These are phyloP conservation scores for Penicillium goetzii DNA, from an alignment of 495 filamentous ascomycete species.

Conservation along the genomic window DNA sequence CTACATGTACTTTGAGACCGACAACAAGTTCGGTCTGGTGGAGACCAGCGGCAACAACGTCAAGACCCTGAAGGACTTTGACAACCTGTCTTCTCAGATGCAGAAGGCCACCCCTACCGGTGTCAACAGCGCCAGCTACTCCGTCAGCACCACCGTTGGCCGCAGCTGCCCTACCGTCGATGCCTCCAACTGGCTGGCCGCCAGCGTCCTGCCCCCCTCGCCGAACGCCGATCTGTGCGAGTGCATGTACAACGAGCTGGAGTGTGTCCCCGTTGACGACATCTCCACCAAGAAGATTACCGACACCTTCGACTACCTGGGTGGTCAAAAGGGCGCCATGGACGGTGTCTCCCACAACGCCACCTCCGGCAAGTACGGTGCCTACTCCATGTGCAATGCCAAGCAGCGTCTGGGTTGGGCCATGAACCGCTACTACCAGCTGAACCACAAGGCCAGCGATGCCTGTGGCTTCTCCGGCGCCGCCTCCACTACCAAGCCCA, in stretches of 20 bases:
- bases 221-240: slow-evolving; percentile 77
- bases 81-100: slow-evolving; percentile 71
- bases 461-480: slow-evolving; percentile 67
- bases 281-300: slow-evolving; percentile 60
- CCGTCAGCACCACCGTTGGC: slow-evolving; percentile 67
- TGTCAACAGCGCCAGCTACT: slow-evolving; percentile 67
- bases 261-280: slow-evolving; percentile 65
- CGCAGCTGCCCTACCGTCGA: slow-evolving; percentile 71
- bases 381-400: slow-evolving; percentile 84
- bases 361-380: slow-evolving; percentile 75
- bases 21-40: slow-evolving; percentile 89
- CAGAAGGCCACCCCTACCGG: slow-evolving; percentile 66
- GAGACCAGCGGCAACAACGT: slow-evolving; percentile 58
- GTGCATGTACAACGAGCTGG: slow-evolving; percentile 80
- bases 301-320: slow-evolving; percentile 75
- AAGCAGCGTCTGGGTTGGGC: slow-evolving; percentile 80
- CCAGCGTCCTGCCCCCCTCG: slow-evolving; percentile 75
- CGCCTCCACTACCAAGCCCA: slow-evolving; percentile 53
- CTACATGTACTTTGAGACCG: slow-evolving; percentile 97
- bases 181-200: slow-evolving; percentile 68
- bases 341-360: slow-evolving; percentile 71
- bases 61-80: slow-evolving; percentile 72
- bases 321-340: slow-evolving; percentile 61
- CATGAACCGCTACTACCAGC: slow-evolving; percentile 79
- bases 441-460: slow-evolving; percentile 45